phyloP scores from a whole-genome alignment of 2,329 filamentous ascomycete genomes.

The Lomentospora prolificans region DNA sequence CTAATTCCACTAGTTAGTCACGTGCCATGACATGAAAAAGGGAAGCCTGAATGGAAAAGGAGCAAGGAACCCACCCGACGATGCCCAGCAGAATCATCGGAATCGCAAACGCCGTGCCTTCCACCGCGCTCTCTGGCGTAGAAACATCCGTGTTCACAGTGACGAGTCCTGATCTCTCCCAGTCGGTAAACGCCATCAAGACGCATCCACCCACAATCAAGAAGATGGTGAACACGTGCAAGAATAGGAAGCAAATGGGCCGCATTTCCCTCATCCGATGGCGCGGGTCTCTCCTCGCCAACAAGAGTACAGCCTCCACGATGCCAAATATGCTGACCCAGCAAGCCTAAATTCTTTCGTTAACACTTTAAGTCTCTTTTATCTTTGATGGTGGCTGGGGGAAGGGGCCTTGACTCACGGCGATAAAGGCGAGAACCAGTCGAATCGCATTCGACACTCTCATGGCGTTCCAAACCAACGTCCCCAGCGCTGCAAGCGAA shows the following conservation, averaged over 20 bases:
- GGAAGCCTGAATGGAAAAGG: not conserved
- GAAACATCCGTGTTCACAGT: not conserved
- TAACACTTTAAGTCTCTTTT: too few species aligned
- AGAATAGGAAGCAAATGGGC: not conserved
- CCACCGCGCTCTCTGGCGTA: not conserved
- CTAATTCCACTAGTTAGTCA: not conserved
- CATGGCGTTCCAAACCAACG: not conserved
- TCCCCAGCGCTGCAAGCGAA: not conserved
- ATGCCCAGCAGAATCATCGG: not conserved
- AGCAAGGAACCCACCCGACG: not conserved
- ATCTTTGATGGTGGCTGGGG: too few species aligned
- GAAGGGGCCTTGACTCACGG: too few species aligned
- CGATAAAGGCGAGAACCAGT: not conserved
- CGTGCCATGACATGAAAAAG: not conserved
- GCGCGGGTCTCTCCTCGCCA: not conserved
- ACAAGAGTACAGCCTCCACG: not conserved
- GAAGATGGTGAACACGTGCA: not conserved
- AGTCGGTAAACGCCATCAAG: not conserved
- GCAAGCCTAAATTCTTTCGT: not conserved
- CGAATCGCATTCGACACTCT: not conserved
- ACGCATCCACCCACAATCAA: not conserved
- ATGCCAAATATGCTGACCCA: not conserved
- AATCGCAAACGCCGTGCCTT: not conserved
- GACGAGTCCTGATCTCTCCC: not conserved
- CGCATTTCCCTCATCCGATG: not conserved